Evolutionary conservation across 2,329 filamentous ascomycete species (phyloP).

Genomic region (Ploettnerulaceae sp.): DNA sequence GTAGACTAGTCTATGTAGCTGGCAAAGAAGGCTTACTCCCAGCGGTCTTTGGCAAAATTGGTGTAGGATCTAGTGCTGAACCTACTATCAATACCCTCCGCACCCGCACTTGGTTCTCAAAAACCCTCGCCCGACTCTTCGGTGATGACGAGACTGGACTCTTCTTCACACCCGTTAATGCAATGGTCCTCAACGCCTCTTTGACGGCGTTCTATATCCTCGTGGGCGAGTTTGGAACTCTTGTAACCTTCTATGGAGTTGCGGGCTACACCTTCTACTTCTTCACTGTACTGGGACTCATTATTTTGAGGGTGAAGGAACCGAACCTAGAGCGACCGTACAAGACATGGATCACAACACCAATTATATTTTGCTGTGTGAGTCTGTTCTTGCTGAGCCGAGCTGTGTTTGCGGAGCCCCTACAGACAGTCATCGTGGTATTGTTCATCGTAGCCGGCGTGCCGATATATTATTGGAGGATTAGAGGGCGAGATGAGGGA

Average conservation of each 20-base stretch:
- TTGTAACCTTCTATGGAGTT: constrained; percentile 96
- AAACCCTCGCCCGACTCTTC: constrained; percentile 55
- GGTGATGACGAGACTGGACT: constrained; percentile 75
- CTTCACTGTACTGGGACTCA: constrained; percentile 85
- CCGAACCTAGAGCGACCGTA: constrained; percentile 87
- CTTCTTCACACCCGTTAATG: constrained; percentile 91
- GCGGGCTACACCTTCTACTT: constrained; percentile 98
- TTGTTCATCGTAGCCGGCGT: constrained; percentile 79
- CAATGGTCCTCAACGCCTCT: constrained; percentile 73
- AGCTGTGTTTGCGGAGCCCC: constrained; percentile 82
- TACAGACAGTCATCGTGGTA: constrained; percentile 85
- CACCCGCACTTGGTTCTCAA: constrained; percentile 53
- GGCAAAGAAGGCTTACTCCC: constrained; percentile 95
- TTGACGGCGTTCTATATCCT: constrained; percentile 74
- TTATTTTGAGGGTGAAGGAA: constrained; percentile 82
- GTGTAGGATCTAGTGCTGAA: constrained; percentile 49
- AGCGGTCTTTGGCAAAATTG: constrained; percentile 74
- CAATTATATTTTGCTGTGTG: constrained; percentile 97
- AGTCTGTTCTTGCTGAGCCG: constrained; percentile 86
- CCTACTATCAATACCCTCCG: constrained; percentile 41
- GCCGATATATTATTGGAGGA: constrained; percentile 84
- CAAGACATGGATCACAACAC: constrained; percentile 92
- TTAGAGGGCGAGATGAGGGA: constrained; percentile 57
- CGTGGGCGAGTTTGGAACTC: constrained; percentile 84
- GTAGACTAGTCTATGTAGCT: constrained; percentile 86